Base-by-base conservation (phyloP, 164 flowering plant species). In the Annona squamosa region DNA sequence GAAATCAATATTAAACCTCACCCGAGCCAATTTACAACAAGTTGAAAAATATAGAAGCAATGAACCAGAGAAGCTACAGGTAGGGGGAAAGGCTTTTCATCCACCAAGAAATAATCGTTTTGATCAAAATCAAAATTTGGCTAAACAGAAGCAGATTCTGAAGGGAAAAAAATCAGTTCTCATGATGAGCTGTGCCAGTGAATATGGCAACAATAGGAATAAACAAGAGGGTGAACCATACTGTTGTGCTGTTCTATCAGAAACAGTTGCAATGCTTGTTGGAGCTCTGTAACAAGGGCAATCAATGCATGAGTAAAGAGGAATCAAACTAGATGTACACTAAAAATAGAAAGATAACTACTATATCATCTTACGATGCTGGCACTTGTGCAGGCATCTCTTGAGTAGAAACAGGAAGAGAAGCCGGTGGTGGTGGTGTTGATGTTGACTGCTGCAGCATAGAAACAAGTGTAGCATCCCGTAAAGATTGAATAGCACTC, bases 361-460 rank as follows among this genome's bases (percentile, higher is more conserved):
- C 37, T 26, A 26, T 3, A n/a, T 63, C 69, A 75, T 83, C 91
- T 84, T 73, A 89, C 90, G 77, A 76, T 67, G 86, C 77, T 26
- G 37, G 37, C 37, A 26, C 37, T 64, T 81, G 82, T 18, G 70
- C 69, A 68, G 85, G 79, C 72, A 83, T 79, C 78, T 83, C 86
- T 45, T 89, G 71, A 9, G 79, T 70, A 63, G 88, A 75, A 75
- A 83, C 48, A 67, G 87, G 79, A 79, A 72, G 85, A 45, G 72
- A 45, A 26, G 76, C 46, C 18, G 80, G 65, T 37, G 77, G 75
- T 71, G 72, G 41, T 61, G 79, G 13, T 10, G 85, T 18, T 77
- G 82, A 74, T 10, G 85, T n/a, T 75, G 82, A 76, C 86, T 84
- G 86, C 72, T 74, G 44, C 66, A 71, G 48, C 37, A 65, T 12